phyloP scores from a whole-genome alignment of 805 yeast genomes.

The Komagataella populi region DNA sequence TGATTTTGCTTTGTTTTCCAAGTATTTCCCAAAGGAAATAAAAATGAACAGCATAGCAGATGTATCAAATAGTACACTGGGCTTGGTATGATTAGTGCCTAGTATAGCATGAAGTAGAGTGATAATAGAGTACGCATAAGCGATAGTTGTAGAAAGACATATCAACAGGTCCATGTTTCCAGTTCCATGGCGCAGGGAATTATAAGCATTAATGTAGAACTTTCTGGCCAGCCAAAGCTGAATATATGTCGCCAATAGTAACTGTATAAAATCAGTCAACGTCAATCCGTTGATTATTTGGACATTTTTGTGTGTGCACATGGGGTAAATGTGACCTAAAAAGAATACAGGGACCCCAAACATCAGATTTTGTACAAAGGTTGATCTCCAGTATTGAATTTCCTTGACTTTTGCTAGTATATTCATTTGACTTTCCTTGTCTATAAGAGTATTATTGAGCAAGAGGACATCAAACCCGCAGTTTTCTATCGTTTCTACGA shows the following conservation, averaged over 20 bases:
- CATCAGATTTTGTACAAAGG: slow-evolving; percentile 33
- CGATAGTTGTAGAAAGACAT: slow-evolving; percentile 66
- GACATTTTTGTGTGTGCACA: slow-evolving; percentile 11
- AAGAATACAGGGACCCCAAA: slow-evolving; percentile 52
- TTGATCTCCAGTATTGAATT: slow-evolving; percentile 53
- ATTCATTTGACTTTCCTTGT: slow-evolving; percentile 55
- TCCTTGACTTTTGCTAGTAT: slow-evolving; percentile 60
- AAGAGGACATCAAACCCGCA: slow-evolving; percentile 40
- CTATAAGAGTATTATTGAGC: slow-evolving; percentile 25
- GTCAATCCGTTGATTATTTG: slow-evolving; percentile 39
- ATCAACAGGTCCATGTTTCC: slow-evolving; percentile 91
- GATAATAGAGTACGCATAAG: slow-evolving; percentile 60
- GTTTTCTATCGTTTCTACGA: slow-evolving; percentile 38
- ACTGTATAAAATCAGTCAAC: slow-evolving; percentile 47
- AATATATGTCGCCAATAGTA: slow-evolving; percentile 42
- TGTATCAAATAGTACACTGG: slow-evolving; percentile 75
- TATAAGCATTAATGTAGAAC: slow-evolving; percentile 53
- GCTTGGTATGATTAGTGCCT: slow-evolving; percentile 30
- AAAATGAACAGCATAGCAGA: slow-evolving; percentile 73
- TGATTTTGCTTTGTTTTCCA: slow-evolving; percentile 88
- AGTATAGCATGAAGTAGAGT: slow-evolving; percentile 40
- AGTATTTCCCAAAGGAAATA: slow-evolving; percentile 80
- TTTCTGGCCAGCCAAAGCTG: slow-evolving; percentile 54
- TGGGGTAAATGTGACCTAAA: slow-evolving; percentile 35
- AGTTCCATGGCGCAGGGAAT: slow-evolving; percentile 54